Percentiles rank a stretch among this genome's conserved stretches.
Conservation (phyloP, 148 eudicot genomes). For the Gaultheria prostrata region DNA sequence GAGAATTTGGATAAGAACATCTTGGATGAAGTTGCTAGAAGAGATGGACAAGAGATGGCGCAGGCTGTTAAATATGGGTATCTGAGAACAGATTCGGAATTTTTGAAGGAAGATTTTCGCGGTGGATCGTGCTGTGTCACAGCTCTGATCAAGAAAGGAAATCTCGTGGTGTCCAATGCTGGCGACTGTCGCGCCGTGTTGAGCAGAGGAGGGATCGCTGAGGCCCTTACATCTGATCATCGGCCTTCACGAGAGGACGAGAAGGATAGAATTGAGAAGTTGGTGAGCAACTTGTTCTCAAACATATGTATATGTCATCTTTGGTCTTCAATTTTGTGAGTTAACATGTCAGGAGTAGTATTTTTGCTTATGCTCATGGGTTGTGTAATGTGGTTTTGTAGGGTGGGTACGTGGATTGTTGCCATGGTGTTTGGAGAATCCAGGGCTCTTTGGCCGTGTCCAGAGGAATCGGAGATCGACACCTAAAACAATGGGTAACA, state of each 20-base stretch:
- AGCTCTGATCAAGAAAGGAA: conserved; percentile 40
- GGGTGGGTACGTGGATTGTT: conserved; percentile 67
- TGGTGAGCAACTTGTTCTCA: conserved; percentile 28
- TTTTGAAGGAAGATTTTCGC: conserved; percentile 33
- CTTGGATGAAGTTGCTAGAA: conserved; percentile 31
- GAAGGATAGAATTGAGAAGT: conserved; percentile 38
- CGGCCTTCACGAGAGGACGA: conserved; percentile 52
- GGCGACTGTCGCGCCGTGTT: conserved; percentile 76
- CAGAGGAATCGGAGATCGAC: conserved; percentile 55
- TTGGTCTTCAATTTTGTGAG: not conserved
- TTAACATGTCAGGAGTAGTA: not conserved
- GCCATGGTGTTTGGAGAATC: conserved; percentile 60
- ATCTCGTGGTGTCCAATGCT: conserved; percentile 53
- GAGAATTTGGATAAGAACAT: conserved; percentile 44
- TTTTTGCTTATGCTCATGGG: not conserved
- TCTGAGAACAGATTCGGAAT: conserved; percentile 43
- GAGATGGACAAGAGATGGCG: conserved; percentile 21
- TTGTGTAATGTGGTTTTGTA: conserved; percentile 11
- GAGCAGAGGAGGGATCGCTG: conserved; percentile 52
- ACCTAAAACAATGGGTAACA: conserved; percentile 58
- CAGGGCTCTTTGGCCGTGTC: conserved; percentile 69
- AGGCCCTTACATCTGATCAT: conserved; percentile 62
- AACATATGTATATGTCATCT: not conserved
- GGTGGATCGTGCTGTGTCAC: conserved; percentile 67
- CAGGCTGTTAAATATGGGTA: conserved; percentile 46